These are phyloP conservation scores for Corylus americana DNA, from an alignment of 306 rosid genomes.

Conservation along the genomic window DNA sequence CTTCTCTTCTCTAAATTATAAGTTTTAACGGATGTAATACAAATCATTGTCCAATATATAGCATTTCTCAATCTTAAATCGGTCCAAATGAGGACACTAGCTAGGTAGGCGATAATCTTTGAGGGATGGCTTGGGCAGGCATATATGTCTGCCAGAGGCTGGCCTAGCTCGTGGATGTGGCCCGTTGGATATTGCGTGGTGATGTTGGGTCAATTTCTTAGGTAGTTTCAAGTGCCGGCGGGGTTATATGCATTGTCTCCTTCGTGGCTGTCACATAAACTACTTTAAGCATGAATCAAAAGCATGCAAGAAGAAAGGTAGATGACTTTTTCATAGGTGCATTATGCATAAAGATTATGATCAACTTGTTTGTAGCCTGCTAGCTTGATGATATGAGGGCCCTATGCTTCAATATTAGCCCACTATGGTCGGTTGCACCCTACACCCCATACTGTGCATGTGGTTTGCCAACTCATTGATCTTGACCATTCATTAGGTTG, in stretches of 20 bases:
- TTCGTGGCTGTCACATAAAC: slow-evolving; percentile 30
- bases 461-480: slow-evolving; percentile 50
- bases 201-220: slow-evolving; percentile 24
- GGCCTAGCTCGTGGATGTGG: slow-evolving; percentile 36
- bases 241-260: slow-evolving; percentile 41
- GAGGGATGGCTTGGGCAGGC: slow-evolving; percentile 36
- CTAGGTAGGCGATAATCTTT: not conserved
- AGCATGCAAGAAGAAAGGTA: not conserved
- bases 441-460: slow-evolving; percentile 39
- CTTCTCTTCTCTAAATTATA: no score
- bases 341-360: not conserved
- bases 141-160: slow-evolving; percentile 41
- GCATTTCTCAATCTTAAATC: not conserved
- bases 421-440: slow-evolving; percentile 5
- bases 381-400: slow-evolving; percentile 24
- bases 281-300: not conserved
- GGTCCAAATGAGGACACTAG: not conserved
- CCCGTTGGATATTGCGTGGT: slow-evolving; percentile 18
- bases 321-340: not conserved
- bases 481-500: slow-evolving; percentile 42
- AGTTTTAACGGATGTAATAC: no score
- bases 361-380: slow-evolving; percentile 4
- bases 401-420: not conserved
- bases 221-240: slow-evolving; percentile 23
- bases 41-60: no score